Evolutionary conservation across 805 yeast genomes (phyloP).

Genomic region (Kluyveromyces nonfermentans): DNA sequence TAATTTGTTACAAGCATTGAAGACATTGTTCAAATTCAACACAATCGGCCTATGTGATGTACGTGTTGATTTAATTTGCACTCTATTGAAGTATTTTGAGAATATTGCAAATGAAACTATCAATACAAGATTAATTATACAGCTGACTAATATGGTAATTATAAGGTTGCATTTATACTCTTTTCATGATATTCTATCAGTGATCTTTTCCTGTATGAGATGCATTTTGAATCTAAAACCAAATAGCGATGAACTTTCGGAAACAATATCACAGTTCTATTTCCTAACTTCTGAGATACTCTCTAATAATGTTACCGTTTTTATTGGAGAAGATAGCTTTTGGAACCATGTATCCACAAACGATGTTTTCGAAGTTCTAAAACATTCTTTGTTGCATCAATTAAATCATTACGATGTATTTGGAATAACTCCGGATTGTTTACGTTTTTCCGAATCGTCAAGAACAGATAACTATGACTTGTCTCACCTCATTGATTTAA

Average conservation of each 20-base stretch:
- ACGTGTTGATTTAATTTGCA: constrained; percentile 11
- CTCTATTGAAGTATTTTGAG: constrained; percentile 16
- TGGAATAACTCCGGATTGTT: constrained; percentile 1
- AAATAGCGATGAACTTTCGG: constrained; percentile 34
- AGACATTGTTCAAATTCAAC: constrained; percentile 18
- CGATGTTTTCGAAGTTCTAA: constrained; percentile 1
- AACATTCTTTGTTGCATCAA: constrained; percentile 13
- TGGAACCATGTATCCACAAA: constrained; percentile 2
- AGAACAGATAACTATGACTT: background rate
- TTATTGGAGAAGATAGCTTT: constrained; percentile 14
- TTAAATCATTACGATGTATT: constrained; percentile 10
- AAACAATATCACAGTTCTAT: constrained; percentile 38
- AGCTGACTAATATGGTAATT: constrained; percentile 38
- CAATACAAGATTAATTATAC: constrained; percentile 30
- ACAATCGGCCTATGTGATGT: constrained; percentile 16
- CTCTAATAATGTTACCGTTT: constrained; percentile 15
- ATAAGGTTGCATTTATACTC: constrained; percentile 35
- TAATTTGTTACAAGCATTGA: constrained; percentile 22
- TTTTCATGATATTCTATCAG: constrained; percentile 28
- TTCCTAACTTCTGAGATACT: constrained; percentile 37
- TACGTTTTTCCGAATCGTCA: constrained; percentile 2
- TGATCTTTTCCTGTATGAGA: constrained; percentile 34
- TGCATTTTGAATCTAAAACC: constrained; percentile 32
- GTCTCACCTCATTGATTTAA: background rate
- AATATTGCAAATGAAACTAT: constrained; percentile 20